Evolutionary conservation across 805 yeast genomes (phyloP), one percentile per base, ranked within the genome.

Genomic region (Ogataea glucozyma): DNA sequence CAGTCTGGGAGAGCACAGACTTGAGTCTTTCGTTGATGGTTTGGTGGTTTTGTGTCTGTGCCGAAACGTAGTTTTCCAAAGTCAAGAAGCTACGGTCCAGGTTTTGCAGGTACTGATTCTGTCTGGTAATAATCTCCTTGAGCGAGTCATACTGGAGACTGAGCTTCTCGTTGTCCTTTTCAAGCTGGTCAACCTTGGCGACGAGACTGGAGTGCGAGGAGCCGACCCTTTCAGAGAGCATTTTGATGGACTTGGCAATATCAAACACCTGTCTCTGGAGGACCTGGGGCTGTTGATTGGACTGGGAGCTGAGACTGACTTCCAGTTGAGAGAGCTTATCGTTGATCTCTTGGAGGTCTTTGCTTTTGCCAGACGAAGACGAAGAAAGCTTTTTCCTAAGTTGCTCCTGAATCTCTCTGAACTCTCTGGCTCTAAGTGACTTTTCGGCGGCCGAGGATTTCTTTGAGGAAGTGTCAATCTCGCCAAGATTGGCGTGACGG

Each of bases 221-320:
- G 24, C 41, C 38, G 9, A 45, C 13, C 14, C 41, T 46, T 12
- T 52, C 54, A 17, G 40, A 26, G 20, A 48, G 31, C 17, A 18
- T 20, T 36, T 51, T 53, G 20, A 54, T 14, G 2, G 56, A 49
- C 35, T 49, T 51, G 19, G 48, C 21, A 3, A 55, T 24, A 8
- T 55, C 60, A 23, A 46, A 49, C n/a, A 57, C 6, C 37, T 57
- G 60, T 24, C 49, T 57, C 22, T 52, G 56, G 9, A 44, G 31
- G 14, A 41, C 31, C 21, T 48, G 44, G 4, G 43, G 34, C 14
- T 47, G 36, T 9, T 26, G 33, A 16, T 23, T 38, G 4, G 51
- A 31, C 23, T 40, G 45, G 3, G 41, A 41, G 3, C 40, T 17
- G 4, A 47, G 10, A 21, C 39, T n/a, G 8, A 20, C 7, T 22